A percentile compares a stretch with the other conserved stretches of the same genome.
phyloP scores from a whole-genome alignment of 2,329 filamentous ascomycete species.

The Sclerotinia subarctica region DNA sequence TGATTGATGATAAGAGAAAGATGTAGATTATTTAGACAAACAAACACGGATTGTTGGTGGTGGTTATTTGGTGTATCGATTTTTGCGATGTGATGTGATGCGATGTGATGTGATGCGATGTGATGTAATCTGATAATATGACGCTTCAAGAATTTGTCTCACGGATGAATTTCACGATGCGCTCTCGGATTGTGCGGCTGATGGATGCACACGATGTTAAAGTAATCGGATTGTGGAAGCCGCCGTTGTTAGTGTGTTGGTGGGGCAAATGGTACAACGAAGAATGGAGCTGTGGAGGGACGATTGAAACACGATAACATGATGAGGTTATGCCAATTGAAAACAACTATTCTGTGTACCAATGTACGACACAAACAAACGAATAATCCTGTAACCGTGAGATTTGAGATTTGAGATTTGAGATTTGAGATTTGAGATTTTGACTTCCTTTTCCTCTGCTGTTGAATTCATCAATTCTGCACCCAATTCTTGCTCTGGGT shows the following conservation, averaged over 20 bases:
- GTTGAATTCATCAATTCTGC: too few species aligned
- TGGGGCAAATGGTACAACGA: not conserved
- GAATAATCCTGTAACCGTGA: too few species aligned
- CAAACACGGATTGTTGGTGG: not conserved
- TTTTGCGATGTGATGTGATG: slow-evolving; percentile 4
- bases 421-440: too few species aligned
- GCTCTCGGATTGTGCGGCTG: not conserved
- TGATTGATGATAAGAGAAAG: too few species aligned
- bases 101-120: not conserved
- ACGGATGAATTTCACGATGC: not conserved
- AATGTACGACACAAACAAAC: too few species aligned
- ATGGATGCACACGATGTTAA: not conserved
- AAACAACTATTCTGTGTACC: too few species aligned
- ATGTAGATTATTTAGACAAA: not conserved
- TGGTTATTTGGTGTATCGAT: not conserved
- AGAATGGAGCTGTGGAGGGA: too few species aligned
- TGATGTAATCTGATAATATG: not conserved
- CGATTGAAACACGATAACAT: too few species aligned
- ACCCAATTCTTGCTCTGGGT: not conserved
- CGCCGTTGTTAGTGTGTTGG: not conserved
- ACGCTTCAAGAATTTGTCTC: not conserved
- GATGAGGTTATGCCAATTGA: not conserved
- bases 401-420: too few species aligned
- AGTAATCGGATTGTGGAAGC: not conserved
- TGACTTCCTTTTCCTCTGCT: too few species aligned